Conservation (phyloP, 2,329 filamentous ascomycete species). For the Verticillium isaacii region DNA sequence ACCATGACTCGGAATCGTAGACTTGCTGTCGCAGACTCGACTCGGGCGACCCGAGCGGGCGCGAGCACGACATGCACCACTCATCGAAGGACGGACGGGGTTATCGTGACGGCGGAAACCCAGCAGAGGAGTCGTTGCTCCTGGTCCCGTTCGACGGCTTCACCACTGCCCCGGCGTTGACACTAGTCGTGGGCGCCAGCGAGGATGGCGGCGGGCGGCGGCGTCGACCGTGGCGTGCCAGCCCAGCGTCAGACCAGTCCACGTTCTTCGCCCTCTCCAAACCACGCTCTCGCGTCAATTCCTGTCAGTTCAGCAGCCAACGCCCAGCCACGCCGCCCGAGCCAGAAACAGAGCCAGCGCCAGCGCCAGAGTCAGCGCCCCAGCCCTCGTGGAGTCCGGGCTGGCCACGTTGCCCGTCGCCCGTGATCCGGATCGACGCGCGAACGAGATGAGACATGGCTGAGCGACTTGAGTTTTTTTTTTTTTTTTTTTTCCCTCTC, state of each 20-base stretch:
- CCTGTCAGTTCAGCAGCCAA: not conserved
- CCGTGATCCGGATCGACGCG: not conserved
- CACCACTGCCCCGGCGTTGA: not conserved
- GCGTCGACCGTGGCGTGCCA: not conserved
- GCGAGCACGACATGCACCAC: not conserved
- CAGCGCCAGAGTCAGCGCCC: not conserved
- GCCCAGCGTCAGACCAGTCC: not conserved
- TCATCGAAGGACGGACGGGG: not conserved
- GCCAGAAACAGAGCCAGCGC: not conserved
- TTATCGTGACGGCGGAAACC: not conserved
- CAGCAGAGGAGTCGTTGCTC: not conserved
- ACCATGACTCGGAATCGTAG: not conserved
- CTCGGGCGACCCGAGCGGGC: not conserved
- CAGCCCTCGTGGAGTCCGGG: not conserved
- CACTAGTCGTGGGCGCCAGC: not conserved
- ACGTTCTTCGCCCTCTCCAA: not conserved
- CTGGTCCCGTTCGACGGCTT: not conserved
- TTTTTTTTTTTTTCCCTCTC: not conserved
- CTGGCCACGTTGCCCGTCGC: not conserved
- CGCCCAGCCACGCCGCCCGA: not conserved
- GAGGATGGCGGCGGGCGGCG: not conserved
- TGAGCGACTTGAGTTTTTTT: not conserved
- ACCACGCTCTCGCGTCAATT: not conserved
- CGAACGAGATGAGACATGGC: not conserved
- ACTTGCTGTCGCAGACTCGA: not conserved